Base-by-base conservation (phyloP, 371 early-diverging fungal species). In the Mortierella sp. region DNA sequence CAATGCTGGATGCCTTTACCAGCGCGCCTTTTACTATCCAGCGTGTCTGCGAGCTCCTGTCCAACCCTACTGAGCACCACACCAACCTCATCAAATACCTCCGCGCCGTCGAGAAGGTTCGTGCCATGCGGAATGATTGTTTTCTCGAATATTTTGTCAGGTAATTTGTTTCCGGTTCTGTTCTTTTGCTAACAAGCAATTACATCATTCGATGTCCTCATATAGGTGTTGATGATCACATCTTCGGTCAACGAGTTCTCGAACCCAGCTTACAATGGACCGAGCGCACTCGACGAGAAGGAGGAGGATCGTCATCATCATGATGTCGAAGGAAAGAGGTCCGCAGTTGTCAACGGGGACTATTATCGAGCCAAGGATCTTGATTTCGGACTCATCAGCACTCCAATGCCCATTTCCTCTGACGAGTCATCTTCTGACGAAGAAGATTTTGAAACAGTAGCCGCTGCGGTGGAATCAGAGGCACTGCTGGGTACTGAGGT, bases 21-120 rank as follows among this genome's bases (percentile, higher is more conserved):
- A 77, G 74, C n/a, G 86, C 90, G 34, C 91, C 91, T 4, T 91
- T 91, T 69, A 90, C 91, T 4, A 89, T 91, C 48, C 91, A 91
- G 73, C 86, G 91, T 39, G 66, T 90, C 58, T 90, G 90, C 52
- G 91, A 91, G 63, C 64, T 91, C 22, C 61, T 91, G 22, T 76
- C 79, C 16, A 79, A 87, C 31, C 91, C 91, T 1, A 77, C 82
- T 50, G 84, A 85, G 24, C 89, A 90, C 48, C 90, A 91, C 70
- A 84, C 82, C 48, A 86, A 86, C 75, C 88, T 88, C 61, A 77
- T 89, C 48, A 91, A 91, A 74, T 91, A 91, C 47, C 70, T 91
- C 45, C 86, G 90, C 68, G 91, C 91, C 7, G 86, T 91, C 34
- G 89, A 91, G 75, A 91, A 91, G 86, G 91, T 89, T 87, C 13